Conservation (phyloP, 169 alveolate genomes). For the Eimeria nieschulzi region DNA sequence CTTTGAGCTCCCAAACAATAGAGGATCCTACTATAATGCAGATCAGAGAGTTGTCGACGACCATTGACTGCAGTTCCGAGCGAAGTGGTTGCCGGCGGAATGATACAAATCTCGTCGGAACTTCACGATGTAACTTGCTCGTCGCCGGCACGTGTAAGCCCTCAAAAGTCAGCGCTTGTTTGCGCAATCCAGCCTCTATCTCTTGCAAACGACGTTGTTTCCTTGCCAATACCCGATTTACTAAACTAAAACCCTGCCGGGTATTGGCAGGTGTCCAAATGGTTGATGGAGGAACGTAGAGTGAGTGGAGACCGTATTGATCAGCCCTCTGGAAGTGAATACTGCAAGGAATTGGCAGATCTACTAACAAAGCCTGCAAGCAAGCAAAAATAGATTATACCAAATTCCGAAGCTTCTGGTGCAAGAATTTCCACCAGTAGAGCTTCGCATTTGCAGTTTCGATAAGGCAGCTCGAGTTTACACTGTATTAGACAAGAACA, state of each 20-base stretch:
- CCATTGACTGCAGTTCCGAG: constrained; percentile 27
- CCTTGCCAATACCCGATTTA: constrained; percentile 16
- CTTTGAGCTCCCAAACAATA: constrained; percentile 75
- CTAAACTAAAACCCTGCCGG: not conserved
- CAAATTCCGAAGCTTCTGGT: no score
- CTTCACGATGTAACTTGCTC: no score
- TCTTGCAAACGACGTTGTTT: constrained; percentile 37
- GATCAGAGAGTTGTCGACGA: constrained; percentile 63
- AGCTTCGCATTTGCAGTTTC: no score
- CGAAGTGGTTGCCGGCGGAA: not conserved
- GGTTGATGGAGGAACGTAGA: constrained; percentile 45
- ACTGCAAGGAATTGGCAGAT: constrained; percentile 32
- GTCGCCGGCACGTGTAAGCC: no score
- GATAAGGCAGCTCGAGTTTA: not conserved
- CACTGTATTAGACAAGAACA: not conserved
- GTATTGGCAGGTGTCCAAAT: constrained; percentile 42
- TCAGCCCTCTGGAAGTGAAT: constrained; percentile 53
- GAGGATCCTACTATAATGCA: constrained; percentile 63
- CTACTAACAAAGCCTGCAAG: constrained; percentile 28
- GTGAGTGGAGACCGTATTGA: constrained; percentile 36
- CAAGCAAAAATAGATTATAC: not conserved
- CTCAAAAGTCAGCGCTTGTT: no score
- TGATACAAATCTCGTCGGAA: no score
- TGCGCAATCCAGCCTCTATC: not conserved
- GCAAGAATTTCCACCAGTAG: no score